Conservation (phyloP, 2,329 filamentous ascomycete species). For the Cladosporium sp. region DNA sequence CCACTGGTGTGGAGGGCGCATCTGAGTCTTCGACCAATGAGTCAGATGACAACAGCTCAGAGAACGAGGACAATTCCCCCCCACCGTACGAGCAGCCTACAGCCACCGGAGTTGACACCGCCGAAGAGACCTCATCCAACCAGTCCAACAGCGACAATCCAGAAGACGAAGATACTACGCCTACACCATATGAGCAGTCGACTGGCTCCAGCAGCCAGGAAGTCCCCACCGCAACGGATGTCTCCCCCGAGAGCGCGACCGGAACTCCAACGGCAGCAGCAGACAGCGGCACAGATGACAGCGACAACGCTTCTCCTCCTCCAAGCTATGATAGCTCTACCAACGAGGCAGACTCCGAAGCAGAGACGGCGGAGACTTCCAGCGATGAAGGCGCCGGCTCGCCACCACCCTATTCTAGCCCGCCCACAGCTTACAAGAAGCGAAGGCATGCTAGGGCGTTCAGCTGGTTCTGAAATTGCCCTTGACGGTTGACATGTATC, state of each 20-base stretch:
- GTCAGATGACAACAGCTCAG: not conserved
- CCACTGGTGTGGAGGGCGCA: not conserved
- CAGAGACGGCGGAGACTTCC: not conserved
- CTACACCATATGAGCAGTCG: not conserved
- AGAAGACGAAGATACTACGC: not conserved
- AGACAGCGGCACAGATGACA: not conserved
- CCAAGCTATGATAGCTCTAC: not conserved
- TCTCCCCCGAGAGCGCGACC: not conserved
- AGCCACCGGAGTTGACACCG: not conserved
- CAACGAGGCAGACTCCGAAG: not conserved
- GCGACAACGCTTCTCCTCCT: not conserved
- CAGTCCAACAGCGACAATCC: not conserved
- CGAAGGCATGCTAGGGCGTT: constrained; percentile 11
- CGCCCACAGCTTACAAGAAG: constrained; percentile 8
- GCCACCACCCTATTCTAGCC: not conserved
- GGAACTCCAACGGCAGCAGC: not conserved
- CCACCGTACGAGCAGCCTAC: not conserved
- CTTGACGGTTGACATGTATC: not conserved
- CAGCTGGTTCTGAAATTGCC: not conserved
- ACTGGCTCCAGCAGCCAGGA: not conserved
- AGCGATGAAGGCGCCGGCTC: not conserved
- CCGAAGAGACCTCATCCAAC: not conserved
- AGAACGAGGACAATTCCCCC: not conserved
- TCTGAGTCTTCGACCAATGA: not conserved
- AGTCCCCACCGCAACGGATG: not conserved